phyloP scores from a whole-genome alignment of 352 stramenopile genomes.

The Saprolegnia parasitica region DNA sequence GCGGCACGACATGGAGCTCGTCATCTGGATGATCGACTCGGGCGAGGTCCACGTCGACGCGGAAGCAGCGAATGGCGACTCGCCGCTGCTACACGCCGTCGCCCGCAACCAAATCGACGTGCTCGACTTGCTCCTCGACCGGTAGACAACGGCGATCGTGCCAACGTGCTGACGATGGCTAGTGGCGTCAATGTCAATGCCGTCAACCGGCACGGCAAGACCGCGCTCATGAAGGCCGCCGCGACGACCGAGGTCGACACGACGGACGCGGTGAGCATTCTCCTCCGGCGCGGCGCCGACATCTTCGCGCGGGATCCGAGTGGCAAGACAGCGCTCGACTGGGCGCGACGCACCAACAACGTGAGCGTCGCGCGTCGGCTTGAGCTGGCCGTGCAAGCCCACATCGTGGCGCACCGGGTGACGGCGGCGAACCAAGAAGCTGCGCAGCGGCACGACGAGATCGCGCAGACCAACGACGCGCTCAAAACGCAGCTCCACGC shows the following conservation, averaged over 20 bases:
- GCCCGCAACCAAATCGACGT: conserved; percentile 41
- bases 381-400: conserved; percentile 16
- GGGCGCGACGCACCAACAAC: conserved; percentile 54
- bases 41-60: conserved; percentile 43
- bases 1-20: conserved; percentile 49
- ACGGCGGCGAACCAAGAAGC: background rate
- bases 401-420: conserved; percentile 12
- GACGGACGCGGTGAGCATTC: conserved; percentile 1
- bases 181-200: conserved; percentile 57
- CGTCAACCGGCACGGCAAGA: conserved; percentile 53
- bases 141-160: conserved; percentile 31
- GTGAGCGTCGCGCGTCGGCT: conserved; percentile 19
- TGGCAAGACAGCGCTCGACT: conserved; percentile 62
- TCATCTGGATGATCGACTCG: conserved; percentile 71
- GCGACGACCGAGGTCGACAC: conserved; percentile 30
- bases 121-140: conserved; percentile 41
- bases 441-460: background rate
- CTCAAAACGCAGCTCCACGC: background rate
- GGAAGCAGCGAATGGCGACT: conserved; percentile 57
- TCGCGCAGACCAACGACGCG: background rate
- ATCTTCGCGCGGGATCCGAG: conserved; percentile 49
- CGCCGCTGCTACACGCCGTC: conserved; percentile 51
- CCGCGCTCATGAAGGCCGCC: conserved; percentile 71
- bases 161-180: background rate
- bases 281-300: conserved; percentile 14